A percentile compares a stretch with the other conserved stretches of the same genome.
Evolutionary conservation across 768 basidiomycete genomes (phyloP).

Genomic region (Suillus placidus): DNA sequence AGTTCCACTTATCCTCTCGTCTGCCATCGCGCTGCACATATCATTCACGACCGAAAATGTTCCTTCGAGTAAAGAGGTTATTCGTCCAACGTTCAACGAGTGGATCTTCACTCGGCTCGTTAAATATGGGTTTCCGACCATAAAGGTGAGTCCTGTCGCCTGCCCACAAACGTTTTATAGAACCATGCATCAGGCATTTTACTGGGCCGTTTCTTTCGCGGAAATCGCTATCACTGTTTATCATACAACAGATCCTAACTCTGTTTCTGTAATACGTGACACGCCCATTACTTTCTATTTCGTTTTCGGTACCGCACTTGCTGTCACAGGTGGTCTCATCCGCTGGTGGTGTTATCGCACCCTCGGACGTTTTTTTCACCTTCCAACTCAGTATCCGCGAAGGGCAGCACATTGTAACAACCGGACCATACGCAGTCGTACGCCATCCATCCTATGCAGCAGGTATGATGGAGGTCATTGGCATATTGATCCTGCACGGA

Average conservation of each 20-base stretch:
- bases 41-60: slow-evolving; percentile 48
- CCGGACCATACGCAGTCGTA: slow-evolving; percentile 48
- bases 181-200: slow-evolving; percentile 1
- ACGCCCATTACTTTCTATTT: slow-evolving; percentile 13
- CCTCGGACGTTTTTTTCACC: slow-evolving; percentile 45
- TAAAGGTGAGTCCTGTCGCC: background rate
- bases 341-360: slow-evolving; percentile 35
- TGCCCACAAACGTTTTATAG: background rate
- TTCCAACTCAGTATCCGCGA: slow-evolving; percentile 46
- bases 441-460: slow-evolving; percentile 49
- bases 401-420: slow-evolving; percentile 43
- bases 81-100: slow-evolving; percentile 4
- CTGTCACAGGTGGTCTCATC: slow-evolving; percentile 26
- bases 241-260: background rate
- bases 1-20: slow-evolving; percentile 44
- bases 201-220: slow-evolving; percentile 2
- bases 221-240: slow-evolving; percentile 1
- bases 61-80: slow-evolving; percentile 39
- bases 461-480: slow-evolving; percentile 13
- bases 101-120: background rate
- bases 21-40: slow-evolving; percentile 44
- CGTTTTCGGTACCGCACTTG: slow-evolving; percentile 27
- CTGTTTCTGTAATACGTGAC: background rate
- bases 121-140: background rate
- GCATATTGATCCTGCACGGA: slow-evolving; percentile 12